Evolutionary conservation across 345 rosid genomes (phyloP).

Genomic region (Sisymbrium irio): DNA sequence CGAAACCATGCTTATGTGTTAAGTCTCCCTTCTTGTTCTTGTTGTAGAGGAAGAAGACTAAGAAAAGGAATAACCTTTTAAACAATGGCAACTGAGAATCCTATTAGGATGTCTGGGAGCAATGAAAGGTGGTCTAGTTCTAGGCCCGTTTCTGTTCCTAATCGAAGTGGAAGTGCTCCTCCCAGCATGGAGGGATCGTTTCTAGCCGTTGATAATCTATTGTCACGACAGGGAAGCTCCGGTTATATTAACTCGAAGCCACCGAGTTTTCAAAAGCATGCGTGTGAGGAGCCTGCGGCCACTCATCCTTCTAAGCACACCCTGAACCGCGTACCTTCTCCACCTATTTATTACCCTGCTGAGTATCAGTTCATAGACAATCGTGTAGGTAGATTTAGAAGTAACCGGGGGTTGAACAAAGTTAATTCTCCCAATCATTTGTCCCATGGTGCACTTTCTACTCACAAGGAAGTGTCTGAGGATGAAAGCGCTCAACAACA

Average conservation of each 20-base stretch:
- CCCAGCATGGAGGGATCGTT: conserved; percentile 61
- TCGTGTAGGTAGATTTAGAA: conserved; percentile 37
- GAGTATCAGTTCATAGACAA: conserved; percentile 21
- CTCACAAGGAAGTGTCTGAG: conserved; percentile 59
- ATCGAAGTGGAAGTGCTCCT: conserved; percentile 68
- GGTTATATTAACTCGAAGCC: conserved; percentile 21
- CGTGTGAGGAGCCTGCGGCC: conserved; percentile 32
- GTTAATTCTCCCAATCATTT: conserved; percentile 32
- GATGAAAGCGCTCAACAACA: conserved; percentile 41
- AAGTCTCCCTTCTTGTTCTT: neutral
- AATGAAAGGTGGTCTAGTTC: conserved; percentile 42
- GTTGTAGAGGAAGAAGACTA: neutral
- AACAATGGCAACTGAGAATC: conserved; percentile 60
- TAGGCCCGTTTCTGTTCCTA: conserved; percentile 37
- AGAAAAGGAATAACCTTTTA: neutral
- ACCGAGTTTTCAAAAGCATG: conserved; percentile 22
- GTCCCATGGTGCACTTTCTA: conserved; percentile 48
- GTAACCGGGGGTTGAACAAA: conserved; percentile 32
- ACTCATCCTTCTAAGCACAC: conserved; percentile 33
- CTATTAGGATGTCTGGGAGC: conserved; percentile 41
- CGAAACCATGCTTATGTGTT: neutral
- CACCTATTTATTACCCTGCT: conserved; percentile 37
- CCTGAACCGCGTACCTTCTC: conserved; percentile 43
- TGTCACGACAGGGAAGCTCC: conserved; percentile 33
- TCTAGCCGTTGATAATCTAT: conserved; percentile 44